phyloP scores from a whole-genome alignment of 2,329 filamentous ascomycete genomes.

The Fusarium tricinctum region DNA sequence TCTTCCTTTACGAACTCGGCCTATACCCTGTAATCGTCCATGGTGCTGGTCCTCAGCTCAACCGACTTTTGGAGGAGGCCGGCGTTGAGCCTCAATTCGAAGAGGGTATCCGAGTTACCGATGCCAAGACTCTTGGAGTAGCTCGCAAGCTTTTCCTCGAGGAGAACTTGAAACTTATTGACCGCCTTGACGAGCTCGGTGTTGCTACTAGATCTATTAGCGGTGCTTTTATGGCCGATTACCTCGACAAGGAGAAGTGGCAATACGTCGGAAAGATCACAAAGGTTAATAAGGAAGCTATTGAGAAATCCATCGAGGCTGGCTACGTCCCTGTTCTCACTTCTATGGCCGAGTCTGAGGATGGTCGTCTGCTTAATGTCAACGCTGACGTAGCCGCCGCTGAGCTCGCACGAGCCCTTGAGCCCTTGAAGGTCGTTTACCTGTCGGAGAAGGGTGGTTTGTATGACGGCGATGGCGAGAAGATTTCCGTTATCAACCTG shows the following conservation, averaged over 20 bases:
- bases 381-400: slow-evolving; percentile 97
- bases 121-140: slow-evolving; percentile 92
- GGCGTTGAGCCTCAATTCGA: slow-evolving; percentile 96
- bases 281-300: slow-evolving; percentile 88
- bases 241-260: slow-evolving; percentile 96
- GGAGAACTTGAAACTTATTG: slow-evolving; percentile 83
- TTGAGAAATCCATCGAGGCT: slow-evolving; percentile 90
- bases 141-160: slow-evolving; percentile 94
- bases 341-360: slow-evolving; percentile 93
- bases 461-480: slow-evolving; percentile 92
- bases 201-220: slow-evolving; percentile 91
- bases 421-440: slow-evolving; percentile 98
- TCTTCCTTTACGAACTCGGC: slow-evolving; percentile 94
- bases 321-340: slow-evolving; percentile 94
- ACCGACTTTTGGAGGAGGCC: slow-evolving; percentile 88
- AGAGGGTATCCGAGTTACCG: slow-evolving; percentile 95
- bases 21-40: slow-evolving; percentile 97
- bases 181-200: slow-evolving; percentile 90
- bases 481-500: slow-evolving; percentile 97
- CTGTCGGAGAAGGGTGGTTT: slow-evolving; percentile 98
- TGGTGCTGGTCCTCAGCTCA: slow-evolving; percentile 94
- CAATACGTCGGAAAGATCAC: slow-evolving; percentile 96
- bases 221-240: slow-evolving; percentile 92
- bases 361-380: slow-evolving; percentile 95
- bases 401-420: slow-evolving; percentile 87